Base-by-base conservation (phyloP, 2,329 filamentous ascomycete species). In the Cladorrhinum sp. region DNA sequence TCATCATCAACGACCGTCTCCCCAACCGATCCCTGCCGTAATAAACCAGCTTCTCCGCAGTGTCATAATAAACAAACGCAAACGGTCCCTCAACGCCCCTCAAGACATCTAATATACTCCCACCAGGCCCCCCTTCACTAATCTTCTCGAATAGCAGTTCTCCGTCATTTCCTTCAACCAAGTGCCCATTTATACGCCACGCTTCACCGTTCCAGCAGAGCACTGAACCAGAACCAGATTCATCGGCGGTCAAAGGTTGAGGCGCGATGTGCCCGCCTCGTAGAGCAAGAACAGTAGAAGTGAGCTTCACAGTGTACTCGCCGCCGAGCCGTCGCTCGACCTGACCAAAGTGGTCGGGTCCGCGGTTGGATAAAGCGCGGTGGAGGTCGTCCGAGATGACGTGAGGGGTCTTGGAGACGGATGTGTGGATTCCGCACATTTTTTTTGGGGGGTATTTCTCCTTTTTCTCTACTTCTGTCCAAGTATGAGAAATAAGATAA, bases 121-220 rank as follows among this genome's bases (percentile, higher is more conserved):
- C 16, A n/a, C n/a, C n/a, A n/a, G n/a, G n/a, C 9, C 68, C 67
- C 55, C 73, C 65, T 50, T 69, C 63, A 32, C 63, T 62, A 22
- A 32, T 38, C 8, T n/a, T 64, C 12, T 69, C 70, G 69, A 93
- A 87, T 18, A 98, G 78, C 6, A 78, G 76, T 68, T 88, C 81
- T 2, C 90, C 90, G 74, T 99, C 95, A 71, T 96, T 97, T 60
- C 86, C 90, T 5, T 70, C 78, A 1, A 70, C 61, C n/a, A 96
- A 78, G 1, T 73, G 68, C 32, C 80, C 81, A 8, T 75, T 76
- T 54, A 96, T 81, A 60, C 83, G 88, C 95, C 95, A 99, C 1
- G 92, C 93, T 73, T 99, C 95, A 49, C 95, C 95, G 71, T 99
- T 99, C 95, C 95, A 99, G 80, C 93, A 97, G 1, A 99, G 80